phyloP scores from a whole-genome alignment of 108 stramenopile species.

The Cyclotella sp. region DNA sequence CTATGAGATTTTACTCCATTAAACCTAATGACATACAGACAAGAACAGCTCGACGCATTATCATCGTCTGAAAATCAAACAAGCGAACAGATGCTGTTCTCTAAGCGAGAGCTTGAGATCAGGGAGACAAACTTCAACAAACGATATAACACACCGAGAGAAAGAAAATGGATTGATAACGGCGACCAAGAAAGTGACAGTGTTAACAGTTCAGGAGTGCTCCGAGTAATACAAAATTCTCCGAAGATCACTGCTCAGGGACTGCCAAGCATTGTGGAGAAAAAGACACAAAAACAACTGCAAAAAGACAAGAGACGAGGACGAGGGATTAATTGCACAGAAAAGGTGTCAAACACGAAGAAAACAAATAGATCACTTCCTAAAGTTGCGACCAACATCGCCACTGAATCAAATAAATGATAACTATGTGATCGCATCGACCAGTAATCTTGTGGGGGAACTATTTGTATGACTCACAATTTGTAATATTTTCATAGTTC shows the following conservation, averaged over 20 bases:
- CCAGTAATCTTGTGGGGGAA: no score
- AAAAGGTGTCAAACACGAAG: background rate
- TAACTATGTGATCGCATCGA: no score
- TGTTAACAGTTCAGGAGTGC: conserved; percentile 2
- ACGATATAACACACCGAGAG: conserved; percentile 1
- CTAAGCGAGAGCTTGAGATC: conserved; percentile 41
- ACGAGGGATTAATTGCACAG: background rate
- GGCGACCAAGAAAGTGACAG: background rate
- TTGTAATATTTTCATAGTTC: background rate
- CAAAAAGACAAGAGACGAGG: background rate
- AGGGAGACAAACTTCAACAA: conserved; percentile 28
- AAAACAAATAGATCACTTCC: no score
- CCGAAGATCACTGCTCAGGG: background rate
- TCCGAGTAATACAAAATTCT: conserved; percentile 39
- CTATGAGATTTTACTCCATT: background rate
- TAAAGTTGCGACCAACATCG: no score
- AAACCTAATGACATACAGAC: conserved; percentile 1
- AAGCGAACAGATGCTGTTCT: conserved; percentile 27
- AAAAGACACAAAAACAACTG: background rate
- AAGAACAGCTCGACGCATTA: conserved; percentile 31
- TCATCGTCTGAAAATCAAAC: conserved; percentile 15
- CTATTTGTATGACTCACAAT: background rate
- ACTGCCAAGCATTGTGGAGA: background rate
- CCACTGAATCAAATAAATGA: no score
- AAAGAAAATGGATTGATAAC: background rate